Evolutionary conservation across 176 grass and related monocot species (phyloP), one percentile per base, ranked within the genome.

Genomic region (Triticum monococcum): DNA sequence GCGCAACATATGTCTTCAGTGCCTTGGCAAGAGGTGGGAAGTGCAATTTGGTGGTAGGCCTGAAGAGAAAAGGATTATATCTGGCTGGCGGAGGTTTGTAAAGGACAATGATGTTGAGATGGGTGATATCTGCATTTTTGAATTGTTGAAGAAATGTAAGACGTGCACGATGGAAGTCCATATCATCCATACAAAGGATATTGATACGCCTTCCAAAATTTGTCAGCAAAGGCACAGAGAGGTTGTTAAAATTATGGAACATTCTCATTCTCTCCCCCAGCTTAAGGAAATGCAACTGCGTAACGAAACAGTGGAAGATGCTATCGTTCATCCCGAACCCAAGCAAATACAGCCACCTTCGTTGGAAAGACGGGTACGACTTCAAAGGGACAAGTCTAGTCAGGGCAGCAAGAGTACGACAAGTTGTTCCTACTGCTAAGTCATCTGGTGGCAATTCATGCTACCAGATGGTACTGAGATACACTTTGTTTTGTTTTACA

Each of bases 121-220:
- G 24, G 73, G 26, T 76, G 73, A 76, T 76, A 76, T 76, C 73
- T 76, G 73, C 8, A 76, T 76, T 26, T 76, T 76, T 76, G 73
- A 76, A 76, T 20, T 76, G 73, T 76, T 76, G 73, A 54, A 32
- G 16, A 54, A 52, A 6, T 48, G 6, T 25, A 74, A 46, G 23
- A 74, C 3, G 7, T 74, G 71, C 23, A 74, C 71, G 43, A 74
- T 74, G 71, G 71, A 74, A 74, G 71, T 74, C 40, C 71, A 74
- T 3, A 74, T 74, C 40, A 74, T 74, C 40, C 23, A 14, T 46
- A 7, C 71, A 25, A 74, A 74, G 71, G 71, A 74, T 46, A 9
- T 48, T 16, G 23, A 48, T 74, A 74, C 7, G 1, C 12, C 71
- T 40, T 46, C 71, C 40, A 25, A 74, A 74, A 46, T 46, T 26